Percentiles rank a stretch among this genome's conserved stretches.
Conservation (phyloP, 371 early-diverging fungal genomes). For the Choanephora cucurbitarum region DNA sequence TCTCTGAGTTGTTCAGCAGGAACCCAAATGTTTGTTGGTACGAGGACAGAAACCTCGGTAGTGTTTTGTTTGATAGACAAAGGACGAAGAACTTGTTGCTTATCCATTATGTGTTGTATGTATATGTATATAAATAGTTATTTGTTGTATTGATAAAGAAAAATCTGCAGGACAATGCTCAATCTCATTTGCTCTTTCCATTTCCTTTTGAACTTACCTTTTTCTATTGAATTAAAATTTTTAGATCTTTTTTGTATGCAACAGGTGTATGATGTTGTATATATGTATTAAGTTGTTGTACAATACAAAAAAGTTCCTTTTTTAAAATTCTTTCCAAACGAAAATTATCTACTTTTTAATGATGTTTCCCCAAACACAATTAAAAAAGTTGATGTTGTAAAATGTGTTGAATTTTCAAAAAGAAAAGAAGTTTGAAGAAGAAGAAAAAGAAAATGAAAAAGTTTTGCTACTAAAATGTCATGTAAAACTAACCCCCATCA, state of each 20-base stretch:
- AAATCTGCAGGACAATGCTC: background rate
- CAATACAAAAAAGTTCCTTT: slow-evolving; percentile 10
- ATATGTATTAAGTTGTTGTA: slow-evolving; percentile 13
- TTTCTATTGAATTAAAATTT: slow-evolving; percentile 1
- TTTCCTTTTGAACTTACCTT: background rate
- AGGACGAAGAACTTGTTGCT: slow-evolving; percentile 68
- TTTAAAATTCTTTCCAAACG: slow-evolving; percentile 10
- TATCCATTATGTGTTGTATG: slow-evolving; percentile 18
- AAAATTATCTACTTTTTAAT: slow-evolving; percentile 9
- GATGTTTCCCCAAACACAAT: slow-evolving; percentile 28
- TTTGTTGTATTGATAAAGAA: background rate
- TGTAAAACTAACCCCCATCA: slow-evolving; percentile 25
- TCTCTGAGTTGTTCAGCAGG: slow-evolving; percentile 89
- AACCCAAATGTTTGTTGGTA: slow-evolving; percentile 87
- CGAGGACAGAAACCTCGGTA: slow-evolving; percentile 81
- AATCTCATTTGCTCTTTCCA: background rate
- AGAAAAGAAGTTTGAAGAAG: slow-evolving; percentile 11
- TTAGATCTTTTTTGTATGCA: slow-evolving; percentile 14
- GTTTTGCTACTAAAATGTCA: slow-evolving; percentile 1
- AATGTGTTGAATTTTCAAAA: slow-evolving; percentile 14
- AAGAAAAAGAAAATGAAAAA: slow-evolving; percentile 2
- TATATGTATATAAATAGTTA: slow-evolving; percentile 10
- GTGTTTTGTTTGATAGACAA: slow-evolving; percentile 79
- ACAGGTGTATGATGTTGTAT: slow-evolving; percentile 20
- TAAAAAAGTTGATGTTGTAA: slow-evolving; percentile 5